These are phyloP conservation scores for Hypoxylon subgilvum DNA, from an alignment of 495 filamentous ascomycete genomes.

Conservation along the genomic window DNA sequence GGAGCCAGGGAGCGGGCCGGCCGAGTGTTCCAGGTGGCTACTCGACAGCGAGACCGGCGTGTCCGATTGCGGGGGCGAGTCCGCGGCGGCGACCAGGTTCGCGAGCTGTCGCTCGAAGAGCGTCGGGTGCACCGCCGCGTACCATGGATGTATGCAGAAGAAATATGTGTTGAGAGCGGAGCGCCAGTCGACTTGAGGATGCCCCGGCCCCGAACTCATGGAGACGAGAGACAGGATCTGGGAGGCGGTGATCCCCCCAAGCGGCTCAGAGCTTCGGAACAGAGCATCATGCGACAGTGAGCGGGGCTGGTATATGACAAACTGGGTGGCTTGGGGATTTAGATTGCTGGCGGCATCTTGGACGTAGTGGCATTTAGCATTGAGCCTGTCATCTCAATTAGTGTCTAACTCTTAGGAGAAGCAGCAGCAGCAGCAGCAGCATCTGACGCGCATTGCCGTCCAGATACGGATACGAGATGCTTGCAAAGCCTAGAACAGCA, in stretches of 20 bases:
- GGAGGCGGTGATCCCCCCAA: conserved; percentile 36
- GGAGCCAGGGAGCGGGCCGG: neutral
- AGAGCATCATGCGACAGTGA: conserved; percentile 35
- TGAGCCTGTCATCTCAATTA: conserved; percentile 32
- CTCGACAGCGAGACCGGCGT: conserved; percentile 15
- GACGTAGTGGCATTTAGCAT: conserved; percentile 42
- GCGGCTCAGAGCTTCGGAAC: conserved; percentile 37
- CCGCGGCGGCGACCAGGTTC: conserved; percentile 12
- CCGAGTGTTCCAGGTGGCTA: conserved; percentile 11
- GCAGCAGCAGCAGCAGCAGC: neutral
- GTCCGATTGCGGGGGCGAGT: conserved; percentile 18
- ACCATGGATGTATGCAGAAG: conserved; percentile 40
- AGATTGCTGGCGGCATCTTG: conserved; percentile 32
- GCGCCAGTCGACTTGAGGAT: conserved; percentile 31
- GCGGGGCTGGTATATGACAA: conserved; percentile 39
- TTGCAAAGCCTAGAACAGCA: too few species aligned
- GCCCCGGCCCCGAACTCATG: conserved; percentile 16
- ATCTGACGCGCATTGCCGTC: neutral
- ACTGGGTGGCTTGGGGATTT: conserved; percentile 21
- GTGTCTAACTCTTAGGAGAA: neutral
- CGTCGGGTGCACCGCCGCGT: conserved; percentile 36
- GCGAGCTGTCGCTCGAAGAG: conserved; percentile 37
- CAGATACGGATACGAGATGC: neutral
- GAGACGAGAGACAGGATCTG: conserved; percentile 41
- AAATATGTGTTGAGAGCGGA: conserved; percentile 36